These are phyloP conservation scores for Solanum chacoense DNA, from an alignment of 305 asterid genomes.

Conservation along the genomic window DNA sequence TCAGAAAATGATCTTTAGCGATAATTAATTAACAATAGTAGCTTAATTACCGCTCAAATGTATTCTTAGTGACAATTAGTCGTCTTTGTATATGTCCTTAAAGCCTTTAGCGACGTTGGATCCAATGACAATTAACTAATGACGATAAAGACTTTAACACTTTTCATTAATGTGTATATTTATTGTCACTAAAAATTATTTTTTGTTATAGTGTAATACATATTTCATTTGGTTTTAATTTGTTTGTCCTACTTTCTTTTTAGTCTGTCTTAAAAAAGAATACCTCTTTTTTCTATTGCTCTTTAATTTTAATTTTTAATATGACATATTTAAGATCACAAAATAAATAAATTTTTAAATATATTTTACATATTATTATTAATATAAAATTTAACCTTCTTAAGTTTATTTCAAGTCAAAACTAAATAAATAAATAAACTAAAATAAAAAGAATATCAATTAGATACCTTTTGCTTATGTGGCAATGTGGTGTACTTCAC, in stretches of 20 bases:
- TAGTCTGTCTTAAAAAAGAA: neutral
- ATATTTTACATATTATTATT: neutral
- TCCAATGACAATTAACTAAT: neutral
- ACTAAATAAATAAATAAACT: too few species aligned
- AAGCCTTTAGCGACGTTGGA: too few species aligned
- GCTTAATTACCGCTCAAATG: too few species aligned
- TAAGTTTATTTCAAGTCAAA: neutral
- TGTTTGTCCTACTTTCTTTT: neutral
- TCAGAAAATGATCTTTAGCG: too few species aligned
- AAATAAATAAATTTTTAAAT: fast-evolving
- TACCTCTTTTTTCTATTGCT: neutral
- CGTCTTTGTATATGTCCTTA: neutral
- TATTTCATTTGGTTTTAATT: neutral
- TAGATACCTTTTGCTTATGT: neutral
- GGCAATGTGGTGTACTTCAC: neutral
- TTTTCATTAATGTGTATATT: too few species aligned
- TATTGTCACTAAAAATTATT: too few species aligned
- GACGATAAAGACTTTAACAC: too few species aligned
- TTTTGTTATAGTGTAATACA: neutral
- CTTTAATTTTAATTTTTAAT: neutral
- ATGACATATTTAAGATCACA: too few species aligned
- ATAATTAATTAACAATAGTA: too few species aligned
- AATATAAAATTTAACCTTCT: too few species aligned
- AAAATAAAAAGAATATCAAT: neutral
- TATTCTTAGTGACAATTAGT: too few species aligned